These are phyloP conservation scores for Dendrobium huoshanense DNA, from an alignment of 106 monocot genomes.

Conservation along the genomic window DNA sequence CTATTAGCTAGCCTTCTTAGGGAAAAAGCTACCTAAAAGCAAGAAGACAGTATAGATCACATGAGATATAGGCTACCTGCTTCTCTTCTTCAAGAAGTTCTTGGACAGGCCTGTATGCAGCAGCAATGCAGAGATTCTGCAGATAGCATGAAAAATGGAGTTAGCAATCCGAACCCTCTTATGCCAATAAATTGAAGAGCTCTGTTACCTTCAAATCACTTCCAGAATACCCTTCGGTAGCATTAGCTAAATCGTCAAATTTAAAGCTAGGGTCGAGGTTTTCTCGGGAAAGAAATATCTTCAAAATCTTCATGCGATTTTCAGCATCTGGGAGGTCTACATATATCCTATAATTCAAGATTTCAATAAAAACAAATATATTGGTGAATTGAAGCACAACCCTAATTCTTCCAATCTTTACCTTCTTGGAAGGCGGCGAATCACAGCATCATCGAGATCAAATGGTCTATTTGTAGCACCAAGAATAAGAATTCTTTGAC, in stretches of 20 bases:
- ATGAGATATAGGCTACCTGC: conserved; percentile 31
- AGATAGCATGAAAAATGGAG: conserved; percentile 11
- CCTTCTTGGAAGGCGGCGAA: conserved; percentile 95
- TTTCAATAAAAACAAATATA: not conserved
- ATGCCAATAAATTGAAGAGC: not conserved
- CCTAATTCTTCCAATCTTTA: conserved; percentile 10
- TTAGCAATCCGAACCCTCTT: not conserved
- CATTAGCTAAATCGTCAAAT: conserved; percentile 5
- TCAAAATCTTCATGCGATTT: too few relatives aligned
- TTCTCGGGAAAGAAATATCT: too few relatives aligned
- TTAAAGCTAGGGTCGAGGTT: too few relatives aligned
- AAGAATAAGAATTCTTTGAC: conserved; percentile 84
- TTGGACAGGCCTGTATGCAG: conserved; percentile 93
- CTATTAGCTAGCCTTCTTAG: too few relatives aligned
- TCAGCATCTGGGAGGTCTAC: conserved; percentile 80
- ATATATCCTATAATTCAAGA: conserved; percentile 54
- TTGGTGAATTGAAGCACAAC: not conserved
- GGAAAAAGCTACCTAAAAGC: too few relatives aligned
- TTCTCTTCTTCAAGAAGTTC: conserved; percentile 89
- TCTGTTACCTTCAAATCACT: conserved; percentile 86
- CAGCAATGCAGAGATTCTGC: conserved; percentile 93
- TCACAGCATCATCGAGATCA: conserved; percentile 99
- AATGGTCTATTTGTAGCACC: conserved; percentile 97
- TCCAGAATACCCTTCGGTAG: conserved; percentile 97
- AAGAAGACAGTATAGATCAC: too few relatives aligned